Percentiles rank a stretch among this genome's conserved stretches.
phyloP scores from a whole-genome alignment of 1,284 basidiomycete species.

The Cryptococcus deneoformans region DNA sequence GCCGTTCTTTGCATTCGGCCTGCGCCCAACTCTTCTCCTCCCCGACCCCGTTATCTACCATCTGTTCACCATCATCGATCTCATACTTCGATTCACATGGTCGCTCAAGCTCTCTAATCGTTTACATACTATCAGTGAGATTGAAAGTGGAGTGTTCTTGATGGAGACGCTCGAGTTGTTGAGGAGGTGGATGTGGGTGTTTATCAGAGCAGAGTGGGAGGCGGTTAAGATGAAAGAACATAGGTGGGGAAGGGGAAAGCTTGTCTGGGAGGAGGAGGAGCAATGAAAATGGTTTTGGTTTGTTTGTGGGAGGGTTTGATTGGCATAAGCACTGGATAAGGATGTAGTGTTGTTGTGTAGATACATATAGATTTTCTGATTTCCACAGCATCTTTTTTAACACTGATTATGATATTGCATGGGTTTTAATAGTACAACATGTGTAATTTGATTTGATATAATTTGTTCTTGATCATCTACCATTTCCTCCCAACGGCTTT shows the following conservation, averaged over 20 bases:
- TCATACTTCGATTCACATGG: slow-evolving; percentile 93
- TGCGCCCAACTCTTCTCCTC: slow-evolving; percentile 68
- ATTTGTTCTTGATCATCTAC: slow-evolving; percentile 16
- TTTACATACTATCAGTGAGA: slow-evolving; percentile 76
- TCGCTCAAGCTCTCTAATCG: slow-evolving; percentile 86
- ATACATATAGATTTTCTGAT: slow-evolving; percentile 1
- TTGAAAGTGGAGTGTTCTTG: slow-evolving; percentile 80
- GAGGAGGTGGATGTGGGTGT: slow-evolving; percentile 94
- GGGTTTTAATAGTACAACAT: too few relatives aligned
- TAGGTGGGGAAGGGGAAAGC: slow-evolving; percentile 17
- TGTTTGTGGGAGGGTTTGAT: neutral
- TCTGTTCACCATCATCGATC: slow-evolving; percentile 74
- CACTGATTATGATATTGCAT: too few relatives aligned
- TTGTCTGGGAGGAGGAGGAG: slow-evolving; percentile 11
- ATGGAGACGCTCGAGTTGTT: slow-evolving; percentile 88
- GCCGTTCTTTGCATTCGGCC: slow-evolving; percentile 60
- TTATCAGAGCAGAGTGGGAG: slow-evolving; percentile 95
- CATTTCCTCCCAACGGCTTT: slow-evolving; percentile 44
- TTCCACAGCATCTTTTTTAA: neutral
- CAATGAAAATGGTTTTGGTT: neutral
- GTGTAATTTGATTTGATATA: neutral
- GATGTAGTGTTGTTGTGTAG: neutral
- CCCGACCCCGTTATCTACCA: slow-evolving; percentile 79
- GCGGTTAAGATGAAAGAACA: slow-evolving; percentile 59
- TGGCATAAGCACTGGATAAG: neutral